Evolutionary conservation across 1,284 basidiomycete genomes (phyloP), one percentile per base, ranked within the genome.

Genomic region (Hemileccinum hortonii): DNA sequence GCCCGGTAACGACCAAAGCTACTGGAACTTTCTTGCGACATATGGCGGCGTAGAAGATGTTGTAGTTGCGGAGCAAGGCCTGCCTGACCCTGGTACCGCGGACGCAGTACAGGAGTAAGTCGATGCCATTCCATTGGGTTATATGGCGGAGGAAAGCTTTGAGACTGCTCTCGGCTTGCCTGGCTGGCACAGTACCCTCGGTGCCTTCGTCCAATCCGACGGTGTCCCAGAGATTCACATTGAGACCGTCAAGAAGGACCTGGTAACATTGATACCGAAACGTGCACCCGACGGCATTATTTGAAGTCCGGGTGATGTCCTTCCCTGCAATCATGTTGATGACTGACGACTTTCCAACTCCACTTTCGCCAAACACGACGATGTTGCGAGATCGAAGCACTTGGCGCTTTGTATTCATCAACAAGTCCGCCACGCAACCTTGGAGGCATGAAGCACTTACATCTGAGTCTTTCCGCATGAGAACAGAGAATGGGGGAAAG

Each of bases 81-180:
- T 57, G 58, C 48, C 66, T 65, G 47, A 69, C 59, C 37, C 69
- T 54, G 19, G 61, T 59, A 24, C 61, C 70, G 15, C 67, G 68
- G 18, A 73, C 54, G 56, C 68, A 71, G 46, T 67, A 71, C 22
- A 72, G 15, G 39, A 70, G 69, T 11, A 70, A 57, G 45, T 69
- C 58, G 33, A 70, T 53, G 15, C 69, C 66, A 18, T 61, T 55
- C 45, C 54, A 45, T 33, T 50, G 54, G 15, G 64, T 55, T 49
- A 69, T 52, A 12, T 66, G 57, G 37, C 41, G 59, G 33, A 70
- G 64, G 48, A 67, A 61, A 15, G 53, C 47, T 24, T 57, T 69
- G 44, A 71, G 55, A 40, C 29, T 58, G 8, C 35, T 49, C 44
- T 69, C 58, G 4, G 68, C 66, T 45, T 50, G 53, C 44, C 44